These are phyloP conservation scores for Emiliania huxleyi DNA, from an alignment of 78 protist genomes.

Conservation along the genomic window DNA sequence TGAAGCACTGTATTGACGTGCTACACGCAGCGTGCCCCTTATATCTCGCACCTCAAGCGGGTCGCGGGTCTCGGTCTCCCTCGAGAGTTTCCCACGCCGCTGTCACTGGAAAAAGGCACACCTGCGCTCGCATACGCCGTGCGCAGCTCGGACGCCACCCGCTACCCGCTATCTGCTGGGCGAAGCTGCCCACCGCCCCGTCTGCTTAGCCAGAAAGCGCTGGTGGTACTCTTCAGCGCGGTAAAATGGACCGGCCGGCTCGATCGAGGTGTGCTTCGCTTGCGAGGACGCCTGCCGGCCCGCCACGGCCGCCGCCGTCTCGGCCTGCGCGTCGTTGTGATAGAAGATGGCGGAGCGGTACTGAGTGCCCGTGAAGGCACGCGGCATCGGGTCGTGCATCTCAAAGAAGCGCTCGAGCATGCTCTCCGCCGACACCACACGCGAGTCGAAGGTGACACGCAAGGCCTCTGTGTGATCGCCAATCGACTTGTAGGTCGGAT, in stretches of 20 bases:
- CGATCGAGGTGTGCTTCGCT: background rate
- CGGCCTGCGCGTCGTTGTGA: background rate
- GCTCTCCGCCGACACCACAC: background rate
- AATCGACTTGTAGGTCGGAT: slow-evolving; percentile 25
- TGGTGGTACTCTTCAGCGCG: background rate
- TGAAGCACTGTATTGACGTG: too few species aligned
- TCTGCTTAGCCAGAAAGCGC: background rate
- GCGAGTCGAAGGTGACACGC: slow-evolving; percentile 4
- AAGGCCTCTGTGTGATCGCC: slow-evolving; percentile 37
- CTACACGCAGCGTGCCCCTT: too few species aligned
- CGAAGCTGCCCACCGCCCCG: background rate
- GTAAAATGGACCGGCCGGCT: background rate
- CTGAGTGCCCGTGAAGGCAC: background rate
- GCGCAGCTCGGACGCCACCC: too few species aligned
- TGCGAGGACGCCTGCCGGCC: background rate
- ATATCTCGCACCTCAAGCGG: too few species aligned
- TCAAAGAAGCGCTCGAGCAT: background rate
- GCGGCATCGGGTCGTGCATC: background rate
- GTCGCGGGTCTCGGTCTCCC: too few species aligned
- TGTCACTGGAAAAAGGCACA: too few species aligned
- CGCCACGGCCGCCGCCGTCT: background rate
- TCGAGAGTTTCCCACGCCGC: too few species aligned
- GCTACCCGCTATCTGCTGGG: too few species aligned
- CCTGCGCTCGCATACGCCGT: too few species aligned
- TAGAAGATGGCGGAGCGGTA: background rate